Base-by-base conservation (phyloP, 768 basidiomycete genomes). In the Lentinula edodes region DNA sequence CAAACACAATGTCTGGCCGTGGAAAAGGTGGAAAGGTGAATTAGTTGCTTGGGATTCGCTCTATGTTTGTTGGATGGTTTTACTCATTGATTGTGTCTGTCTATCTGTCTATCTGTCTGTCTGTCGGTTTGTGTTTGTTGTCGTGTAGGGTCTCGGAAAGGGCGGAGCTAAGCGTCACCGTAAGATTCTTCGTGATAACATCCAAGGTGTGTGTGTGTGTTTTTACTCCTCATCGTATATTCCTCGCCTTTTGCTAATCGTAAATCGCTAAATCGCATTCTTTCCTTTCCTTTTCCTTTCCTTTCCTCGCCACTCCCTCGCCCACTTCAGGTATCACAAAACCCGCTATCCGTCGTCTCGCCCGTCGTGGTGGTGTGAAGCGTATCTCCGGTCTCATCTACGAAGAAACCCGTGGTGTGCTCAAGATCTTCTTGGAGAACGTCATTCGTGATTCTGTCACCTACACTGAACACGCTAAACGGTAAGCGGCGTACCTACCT, bases 101-200 rank as follows among this genome's bases (percentile, higher is more conserved):
- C 32, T n/a, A n/a, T n/a, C n/a, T n/a, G n/a, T n/a, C n/a, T n/a
- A n/a, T n/a, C n/a, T n/a, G n/a, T n/a, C n/a, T n/a, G n/a, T n/a
- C n/a, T n/a, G n/a, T n/a, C n/a, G 20, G 53, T 54, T n/a, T n/a
- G n/a, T n/a, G n/a, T n/a, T n/a, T n/a, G n/a, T n/a, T 62, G 60
- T 51, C 16, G 45, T 51, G 45, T 63, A 78, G 78, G 87, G 86
- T 71, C 83, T 89, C 71, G 87, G 87, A 70, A 89, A 88, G 82
- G 85, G 87, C 66, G 87, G 87, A 70, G 83, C 84, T 15, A 85
- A 86, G 77, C 81, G 87, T 73, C 86, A 88, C 73, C 83, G 87
- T 69, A 89, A 88, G 77, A 86, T 89, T 68, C 78, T 87, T 65
- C 84, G 86, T 70, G 80, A 83, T 60, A 83, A 83, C 75, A 82